These are phyloP conservation scores for Lipomyces chichibuensis DNA, from an alignment of 805 yeast species.

Conservation along the genomic window DNA sequence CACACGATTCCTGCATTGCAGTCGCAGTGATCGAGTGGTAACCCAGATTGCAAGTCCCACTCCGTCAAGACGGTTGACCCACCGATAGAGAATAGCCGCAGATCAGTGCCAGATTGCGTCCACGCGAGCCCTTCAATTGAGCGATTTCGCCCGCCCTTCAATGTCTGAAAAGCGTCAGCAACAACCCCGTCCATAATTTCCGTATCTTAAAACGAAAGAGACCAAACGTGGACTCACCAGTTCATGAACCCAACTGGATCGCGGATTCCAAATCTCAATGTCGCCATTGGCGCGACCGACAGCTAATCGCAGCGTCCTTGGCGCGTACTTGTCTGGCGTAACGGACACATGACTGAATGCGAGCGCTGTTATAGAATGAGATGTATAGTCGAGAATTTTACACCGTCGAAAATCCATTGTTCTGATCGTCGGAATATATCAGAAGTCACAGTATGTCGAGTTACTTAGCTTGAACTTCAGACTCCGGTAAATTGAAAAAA, in stretches of 20 bases:
- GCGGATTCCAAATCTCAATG: constrained; percentile 93
- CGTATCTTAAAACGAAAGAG: constrained; percentile 16
- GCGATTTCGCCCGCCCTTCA: constrained; percentile 80
- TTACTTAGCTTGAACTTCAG: no score
- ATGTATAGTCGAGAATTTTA: constrained; percentile 84
- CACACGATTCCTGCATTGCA: constrained; percentile 93
- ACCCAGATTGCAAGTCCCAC: constrained; percentile 80
- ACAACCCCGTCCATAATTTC: constrained; percentile 33
- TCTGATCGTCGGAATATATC: no score
- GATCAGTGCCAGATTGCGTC: constrained; percentile 56
- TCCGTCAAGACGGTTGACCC: constrained; percentile 91
- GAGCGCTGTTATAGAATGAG: constrained; percentile 79
- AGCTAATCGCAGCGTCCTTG: constrained; percentile 71
- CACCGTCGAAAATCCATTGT: constrained; percentile 83
- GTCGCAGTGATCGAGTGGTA: constrained; percentile 74
- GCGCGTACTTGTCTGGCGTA: constrained; percentile 50
- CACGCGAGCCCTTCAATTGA: constrained; percentile 90
- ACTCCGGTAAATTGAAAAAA: no score
- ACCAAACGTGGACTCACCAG: constrained; percentile 11
- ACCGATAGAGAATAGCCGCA: constrained; percentile 84
- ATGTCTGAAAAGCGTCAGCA: constrained; percentile 40
- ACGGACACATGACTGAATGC: constrained; percentile 60
- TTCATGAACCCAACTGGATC: constrained; percentile 77
- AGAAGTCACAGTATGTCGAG: no score
- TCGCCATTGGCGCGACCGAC: constrained; percentile 94